Evolutionary conservation across 352 stramenopile genomes (phyloP), one percentile per base, ranked within the genome.

Genomic region (Thraustotheca clavata): DNA sequence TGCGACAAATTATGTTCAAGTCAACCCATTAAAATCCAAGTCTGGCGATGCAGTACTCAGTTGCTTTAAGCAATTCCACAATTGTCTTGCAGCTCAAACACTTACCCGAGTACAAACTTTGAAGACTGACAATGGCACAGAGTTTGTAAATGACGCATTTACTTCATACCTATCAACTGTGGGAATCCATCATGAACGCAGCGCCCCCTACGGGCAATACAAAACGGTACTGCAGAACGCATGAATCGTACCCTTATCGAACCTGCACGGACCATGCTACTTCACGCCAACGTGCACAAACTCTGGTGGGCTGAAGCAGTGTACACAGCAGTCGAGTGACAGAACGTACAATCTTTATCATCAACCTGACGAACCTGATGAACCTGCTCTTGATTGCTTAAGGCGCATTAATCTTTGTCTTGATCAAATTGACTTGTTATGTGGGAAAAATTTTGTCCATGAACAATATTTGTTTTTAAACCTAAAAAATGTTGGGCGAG

Each of bases 241-340:
- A 71, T 71, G 60, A 71, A 71, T n/a, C 41, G 60, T 33, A 71
- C 67, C 0, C 26, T 71, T 1, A 49, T 67, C 0, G 31, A 69
- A 33, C 46, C 32, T 20, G 67, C 57, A 24, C 49, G 67, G 18
- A 50, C 60, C 20, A 71, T 71, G 67, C 18, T 69, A 29, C 32
- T 60, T 27, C 31, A 69, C 48, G 14, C 49, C 49, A 60, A 60
- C 49, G 24, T 49, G 16, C n/a, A 31, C 20, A 60, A 60, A 12
- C 49, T 20, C 1, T 60, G 49, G 49, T 60, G 49, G 49, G 26
- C 49, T 1, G 49, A 60, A 35, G 49, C 49, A 12, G 24, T 60
- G 29, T 16, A 60, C 14, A 60, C 49, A 11, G 49, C 49, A 24
- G 49, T 43, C n/a, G n/a, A n/a, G n/a, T n/a, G n/a, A n/a, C n/a